These are phyloP conservation scores for Suillus bovinus DNA, from an alignment of 768 basidiomycete species.

Conservation along the genomic window DNA sequence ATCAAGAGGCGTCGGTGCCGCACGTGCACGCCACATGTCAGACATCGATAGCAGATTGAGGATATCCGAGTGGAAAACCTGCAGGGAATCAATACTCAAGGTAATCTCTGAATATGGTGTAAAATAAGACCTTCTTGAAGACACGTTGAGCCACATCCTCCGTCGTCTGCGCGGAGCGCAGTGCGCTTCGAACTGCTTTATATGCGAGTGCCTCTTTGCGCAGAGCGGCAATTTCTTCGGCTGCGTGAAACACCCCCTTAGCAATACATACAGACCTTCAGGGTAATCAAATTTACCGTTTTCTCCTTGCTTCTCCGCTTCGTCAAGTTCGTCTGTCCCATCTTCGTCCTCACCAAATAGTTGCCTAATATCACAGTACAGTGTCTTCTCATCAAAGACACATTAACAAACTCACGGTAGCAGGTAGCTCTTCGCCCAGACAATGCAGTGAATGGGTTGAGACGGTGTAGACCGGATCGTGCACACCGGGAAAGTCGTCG, in stretches of 20 bases:
- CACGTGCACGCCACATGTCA: conserved; percentile 95
- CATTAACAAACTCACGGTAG: conserved; percentile 61
- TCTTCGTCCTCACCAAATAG: conserved; percentile 94
- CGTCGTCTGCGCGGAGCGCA: conserved; percentile 45
- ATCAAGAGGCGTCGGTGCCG: conserved; percentile 83
- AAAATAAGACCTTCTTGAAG: conserved; percentile 74
- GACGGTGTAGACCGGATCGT: conserved; percentile 97
- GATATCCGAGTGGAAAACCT: conserved; percentile 92
- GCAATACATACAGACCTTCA: neutral
- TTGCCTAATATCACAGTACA: conserved; percentile 52
- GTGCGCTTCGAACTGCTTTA: conserved; percentile 68
- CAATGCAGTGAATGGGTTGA: conserved; percentile 97
- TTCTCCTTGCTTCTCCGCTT: conserved; percentile 91
- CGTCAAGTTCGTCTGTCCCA: conserved; percentile 79
- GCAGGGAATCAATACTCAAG: conserved; percentile 6
- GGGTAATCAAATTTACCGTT: conserved; percentile 58
- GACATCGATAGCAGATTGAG: conserved; percentile 86
- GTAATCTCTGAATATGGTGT: neutral
- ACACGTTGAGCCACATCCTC: conserved; percentile 63
- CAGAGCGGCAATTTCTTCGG: conserved; percentile 86
- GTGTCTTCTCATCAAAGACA: neutral
- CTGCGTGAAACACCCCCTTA: conserved; percentile 38
- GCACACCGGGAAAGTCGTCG: conserved; percentile 95
- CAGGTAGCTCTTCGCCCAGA: conserved; percentile 98
- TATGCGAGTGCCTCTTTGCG: conserved; percentile 91